phyloP scores from a whole-genome alignment of 2,329 filamentous ascomycete genomes.

The Penicillium polonicum region DNA sequence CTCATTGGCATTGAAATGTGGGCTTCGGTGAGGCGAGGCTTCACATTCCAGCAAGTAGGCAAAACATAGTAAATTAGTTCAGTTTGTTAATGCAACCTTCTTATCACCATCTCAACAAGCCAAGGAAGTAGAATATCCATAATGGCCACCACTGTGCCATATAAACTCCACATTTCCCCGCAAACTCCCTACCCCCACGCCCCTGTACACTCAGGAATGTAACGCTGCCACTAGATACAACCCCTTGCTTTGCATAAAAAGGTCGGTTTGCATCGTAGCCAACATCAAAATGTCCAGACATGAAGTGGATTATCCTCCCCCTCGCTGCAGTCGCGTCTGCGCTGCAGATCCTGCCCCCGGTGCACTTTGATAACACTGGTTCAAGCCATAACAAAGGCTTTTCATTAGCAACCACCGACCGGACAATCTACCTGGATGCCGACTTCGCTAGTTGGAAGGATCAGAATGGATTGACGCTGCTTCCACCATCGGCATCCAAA shows the following conservation, averaged over 20 bases:
- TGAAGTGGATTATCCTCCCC: constrained; percentile 14
- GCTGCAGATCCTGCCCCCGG: constrained; percentile 43
- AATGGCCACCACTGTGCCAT: too few relatives aligned
- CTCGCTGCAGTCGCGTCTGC: constrained; percentile 26
- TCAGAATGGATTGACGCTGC: constrained; percentile 50
- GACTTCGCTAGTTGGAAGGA: constrained; percentile 44
- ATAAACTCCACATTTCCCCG: neutral
- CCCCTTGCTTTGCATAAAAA: constrained; percentile 1
- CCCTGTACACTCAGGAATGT: constrained; percentile 12
- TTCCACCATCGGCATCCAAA: constrained; percentile 51
- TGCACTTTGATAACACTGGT: constrained; percentile 32
- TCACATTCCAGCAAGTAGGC: too few relatives aligned
- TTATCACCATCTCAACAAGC: too few relatives aligned
- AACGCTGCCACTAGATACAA: constrained; percentile 13
- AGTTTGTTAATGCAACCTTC: too few relatives aligned
- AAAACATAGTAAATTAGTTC: too few relatives aligned
- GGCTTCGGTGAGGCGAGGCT: too few relatives aligned
- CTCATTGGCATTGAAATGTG: too few relatives aligned
- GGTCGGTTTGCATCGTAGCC: neutral
- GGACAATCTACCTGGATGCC: constrained; percentile 40
- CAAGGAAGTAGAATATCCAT: too few relatives aligned
- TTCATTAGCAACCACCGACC: constrained; percentile 12
- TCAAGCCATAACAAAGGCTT: constrained; percentile 20
- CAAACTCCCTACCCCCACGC: neutral
- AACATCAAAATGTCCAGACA: neutral